Conservation (phyloP, 73 alveolate genomes). For the Paramecium sexaurelia region DNA sequence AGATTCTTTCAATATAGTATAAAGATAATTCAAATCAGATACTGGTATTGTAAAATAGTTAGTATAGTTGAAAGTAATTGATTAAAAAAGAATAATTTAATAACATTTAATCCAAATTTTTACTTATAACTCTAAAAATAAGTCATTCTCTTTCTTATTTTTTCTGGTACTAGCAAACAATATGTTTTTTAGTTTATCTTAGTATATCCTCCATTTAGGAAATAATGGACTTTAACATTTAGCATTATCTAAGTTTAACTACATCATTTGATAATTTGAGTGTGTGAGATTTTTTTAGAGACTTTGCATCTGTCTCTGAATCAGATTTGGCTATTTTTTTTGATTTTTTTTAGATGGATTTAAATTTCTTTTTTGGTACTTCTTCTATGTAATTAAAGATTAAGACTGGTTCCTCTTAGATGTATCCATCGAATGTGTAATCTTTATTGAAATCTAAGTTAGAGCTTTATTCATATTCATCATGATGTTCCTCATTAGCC, state of each 20-base stretch:
- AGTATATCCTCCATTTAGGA: constrained; percentile 3
- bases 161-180: background rate
- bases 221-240: constrained; percentile 30
- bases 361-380: constrained; percentile 10
- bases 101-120: too few relatives aligned
- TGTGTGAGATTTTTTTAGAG: background rate
- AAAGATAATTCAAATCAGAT: too few relatives aligned
- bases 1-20: too few relatives aligned
- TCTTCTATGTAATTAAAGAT: constrained; percentile 1
- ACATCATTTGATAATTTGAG: background rate
- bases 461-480: background rate
- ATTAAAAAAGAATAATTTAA: too few relatives aligned
- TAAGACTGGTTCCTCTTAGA: constrained; percentile 31
- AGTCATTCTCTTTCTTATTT: background rate
- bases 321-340: constrained; percentile 36
- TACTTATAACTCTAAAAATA: background rate
- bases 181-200: background rate
- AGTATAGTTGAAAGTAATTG: too few relatives aligned
- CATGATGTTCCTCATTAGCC: background rate
- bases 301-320: background rate
- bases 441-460: background rate
- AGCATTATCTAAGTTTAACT: background rate
- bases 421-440: background rate
- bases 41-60: too few relatives aligned
- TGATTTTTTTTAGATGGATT: background rate